phyloP scores from a whole-genome alignment of 2,329 filamentous ascomycete species.

The Cercospora beticola region DNA sequence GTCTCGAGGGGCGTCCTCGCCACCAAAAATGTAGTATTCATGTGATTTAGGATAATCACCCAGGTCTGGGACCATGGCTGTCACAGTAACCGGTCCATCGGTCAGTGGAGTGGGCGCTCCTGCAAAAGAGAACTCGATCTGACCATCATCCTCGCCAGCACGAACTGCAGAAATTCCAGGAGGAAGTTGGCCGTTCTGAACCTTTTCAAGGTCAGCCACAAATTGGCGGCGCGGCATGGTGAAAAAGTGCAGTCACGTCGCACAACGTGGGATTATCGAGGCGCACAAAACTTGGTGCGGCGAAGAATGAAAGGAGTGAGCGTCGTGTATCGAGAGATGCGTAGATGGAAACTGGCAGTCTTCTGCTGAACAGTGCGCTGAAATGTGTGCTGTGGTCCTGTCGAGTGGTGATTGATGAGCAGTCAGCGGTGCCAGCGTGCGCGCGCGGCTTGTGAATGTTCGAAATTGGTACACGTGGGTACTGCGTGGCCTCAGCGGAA shows the following conservation, averaged over 20 bases:
- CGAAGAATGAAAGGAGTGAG: background rate
- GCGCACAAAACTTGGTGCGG: background rate
- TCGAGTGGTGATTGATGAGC: background rate
- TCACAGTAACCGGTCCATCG: conserved; percentile 38
- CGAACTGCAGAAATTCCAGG: conserved; percentile 56
- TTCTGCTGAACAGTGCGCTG: background rate
- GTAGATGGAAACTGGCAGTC: background rate
- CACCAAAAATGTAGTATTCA: conserved; percentile 57
- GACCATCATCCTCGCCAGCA: conserved; percentile 68
- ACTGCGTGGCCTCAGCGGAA: background rate
- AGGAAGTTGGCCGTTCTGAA: conserved; percentile 42
- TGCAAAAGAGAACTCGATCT: conserved; percentile 63
- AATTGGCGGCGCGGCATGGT: conserved; percentile 68
- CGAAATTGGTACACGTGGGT: background rate
- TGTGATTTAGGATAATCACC: conserved; percentile 61
- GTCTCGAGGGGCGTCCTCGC: conserved; percentile 46
- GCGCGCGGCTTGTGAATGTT: background rate
- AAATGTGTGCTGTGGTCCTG: background rate
- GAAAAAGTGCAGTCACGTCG: background rate
- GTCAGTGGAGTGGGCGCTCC: conserved; percentile 7
- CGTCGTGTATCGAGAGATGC: background rate
- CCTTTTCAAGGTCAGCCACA: conserved; percentile 56
- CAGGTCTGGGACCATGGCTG: conserved; percentile 51
- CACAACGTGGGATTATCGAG: background rate
- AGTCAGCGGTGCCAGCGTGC: background rate